phyloP scores from a whole-genome alignment of 208 protist genomes.

The Jaenimonas drosophilae region DNA sequence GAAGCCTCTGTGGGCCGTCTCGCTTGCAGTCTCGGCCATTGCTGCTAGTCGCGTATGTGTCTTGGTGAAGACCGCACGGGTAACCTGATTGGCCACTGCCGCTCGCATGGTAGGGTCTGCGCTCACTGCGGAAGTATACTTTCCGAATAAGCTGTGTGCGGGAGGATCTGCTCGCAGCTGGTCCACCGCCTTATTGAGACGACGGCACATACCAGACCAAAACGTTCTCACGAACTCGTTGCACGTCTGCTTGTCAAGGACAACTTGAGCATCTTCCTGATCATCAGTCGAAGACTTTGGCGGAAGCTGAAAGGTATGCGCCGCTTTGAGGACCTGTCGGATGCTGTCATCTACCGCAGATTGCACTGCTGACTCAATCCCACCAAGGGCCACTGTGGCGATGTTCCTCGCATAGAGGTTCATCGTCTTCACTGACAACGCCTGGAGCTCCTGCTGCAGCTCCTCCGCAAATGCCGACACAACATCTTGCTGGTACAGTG shows the following conservation, averaged over 20 bases:
- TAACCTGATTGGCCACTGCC: slow-evolving; percentile 37
- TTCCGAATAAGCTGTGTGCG: slow-evolving; percentile 27
- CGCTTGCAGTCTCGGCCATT: slow-evolving; percentile 63
- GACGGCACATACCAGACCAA: slow-evolving; percentile 36
- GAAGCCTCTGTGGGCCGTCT: slow-evolving; percentile 71
- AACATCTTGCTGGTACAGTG: slow-evolving; percentile 48
- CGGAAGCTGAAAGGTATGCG: too few species aligned
- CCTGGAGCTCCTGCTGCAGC: slow-evolving; percentile 47
- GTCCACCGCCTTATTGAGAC: slow-evolving; percentile 23
- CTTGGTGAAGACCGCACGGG: slow-evolving; percentile 45
- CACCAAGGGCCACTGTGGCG: slow-evolving; percentile 28
- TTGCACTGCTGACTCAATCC: slow-evolving; percentile 35
- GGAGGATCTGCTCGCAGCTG: slow-evolving; percentile 20
- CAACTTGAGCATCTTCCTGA: too few species aligned
- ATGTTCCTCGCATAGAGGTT: slow-evolving; percentile 43
- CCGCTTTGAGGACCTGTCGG: too few species aligned
- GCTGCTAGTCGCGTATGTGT: slow-evolving; percentile 41
- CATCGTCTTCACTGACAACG: slow-evolving; percentile 43
- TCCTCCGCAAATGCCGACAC: slow-evolving; percentile 23
- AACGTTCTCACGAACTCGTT: slow-evolving; percentile 37
- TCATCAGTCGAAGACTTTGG: too few species aligned
- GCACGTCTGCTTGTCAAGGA: too few species aligned
- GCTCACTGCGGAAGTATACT: slow-evolving; percentile 35
- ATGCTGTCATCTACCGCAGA: slow-evolving; percentile 40
- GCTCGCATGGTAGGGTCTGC: slow-evolving; percentile 41